Percentiles rank a stretch among this genome's conserved stretches.
Conservation (phyloP, 2,329 filamentous ascomycete species). For the Chalaropsis ovoidea region DNA sequence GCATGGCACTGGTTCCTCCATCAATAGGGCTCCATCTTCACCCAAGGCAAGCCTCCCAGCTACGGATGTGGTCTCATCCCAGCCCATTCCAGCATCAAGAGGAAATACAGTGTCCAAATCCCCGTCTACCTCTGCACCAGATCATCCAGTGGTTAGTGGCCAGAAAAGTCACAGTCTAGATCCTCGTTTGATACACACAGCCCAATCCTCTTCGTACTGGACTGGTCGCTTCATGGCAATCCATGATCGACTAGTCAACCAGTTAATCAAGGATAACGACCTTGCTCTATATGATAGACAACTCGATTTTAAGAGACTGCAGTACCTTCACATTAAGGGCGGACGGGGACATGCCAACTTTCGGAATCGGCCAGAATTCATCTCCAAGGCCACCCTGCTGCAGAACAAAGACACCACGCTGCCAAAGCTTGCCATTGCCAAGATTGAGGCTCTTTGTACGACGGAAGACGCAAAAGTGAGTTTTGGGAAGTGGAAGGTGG, state of each 20-base stretch:
- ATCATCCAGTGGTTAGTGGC: not conserved
- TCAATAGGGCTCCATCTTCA: not conserved
- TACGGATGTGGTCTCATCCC: not conserved
- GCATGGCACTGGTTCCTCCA: not conserved
- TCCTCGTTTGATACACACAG: constrained; percentile 33
- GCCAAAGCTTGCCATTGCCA: constrained; percentile 21
- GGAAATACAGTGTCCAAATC: not conserved
- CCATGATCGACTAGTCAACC: constrained; percentile 37
- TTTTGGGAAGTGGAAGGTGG: constrained; percentile 19
- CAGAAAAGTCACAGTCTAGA: constrained; percentile 24
- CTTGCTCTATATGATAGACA: constrained; percentile 24
- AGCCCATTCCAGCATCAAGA: not conserved
- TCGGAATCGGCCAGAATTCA: constrained; percentile 21
- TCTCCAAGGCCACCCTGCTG: constrained; percentile 18
- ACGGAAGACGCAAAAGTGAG: constrained; percentile 23
- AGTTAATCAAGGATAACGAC: constrained; percentile 23
- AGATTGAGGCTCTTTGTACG: constrained; percentile 23
- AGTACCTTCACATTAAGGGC: constrained; percentile 17
- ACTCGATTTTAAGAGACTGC: constrained; percentile 20
- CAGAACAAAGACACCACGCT: constrained; percentile 19
- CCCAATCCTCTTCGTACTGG: constrained; percentile 49
- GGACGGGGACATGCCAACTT: constrained; percentile 20
- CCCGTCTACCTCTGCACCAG: not conserved
- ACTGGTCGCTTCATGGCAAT: constrained; percentile 50
- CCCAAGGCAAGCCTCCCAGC: not conserved